Base-by-base conservation (phyloP, 2,329 filamentous ascomycete species). In the Neophaeococcomyces mojaviensis region DNA sequence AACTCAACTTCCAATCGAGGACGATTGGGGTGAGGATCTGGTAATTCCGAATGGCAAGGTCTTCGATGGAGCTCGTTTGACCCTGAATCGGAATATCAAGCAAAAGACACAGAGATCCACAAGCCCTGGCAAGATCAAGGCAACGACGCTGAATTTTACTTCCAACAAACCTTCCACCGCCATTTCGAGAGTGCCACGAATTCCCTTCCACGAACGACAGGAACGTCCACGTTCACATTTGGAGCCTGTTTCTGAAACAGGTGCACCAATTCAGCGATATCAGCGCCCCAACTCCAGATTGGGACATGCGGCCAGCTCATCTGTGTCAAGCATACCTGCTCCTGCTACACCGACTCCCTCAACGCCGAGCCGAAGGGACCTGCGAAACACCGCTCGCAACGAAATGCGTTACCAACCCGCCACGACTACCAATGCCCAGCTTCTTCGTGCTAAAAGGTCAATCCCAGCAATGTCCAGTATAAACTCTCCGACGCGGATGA, bases 161-260 rank as follows among this genome's bases (percentile, higher is more conserved):
- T 92, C 86, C 65, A 88, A 89, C 69, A 77, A n/a, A 60, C 71
- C 19, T 61, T 68, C 54, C 49, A 61, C 70, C 9, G 68, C 62
- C 16, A 61, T 66, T 36, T 92, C 88, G 28, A 82, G 88, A 47
- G 88, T 90, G 31, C 79, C 88, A 42, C 84, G 89, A 30, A 19
- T 28, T 7, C 49, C 52, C 41, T 48, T 49, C 24, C 73, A 83
- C 46, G 66, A 66, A 30, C 74, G 73, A 49, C 82, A 86, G 63
- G 84, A 87, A 59, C 76, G 84, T 44, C 78, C 82, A 4, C 78
- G 80, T 55, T 85, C 85, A 9, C 82, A 84, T 15, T 74, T 97
- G n/a, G 90, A 94, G 61, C 88, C 90, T 18, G 88, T 97, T 4
- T 94, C 88, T 32, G 90, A 97, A 67, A 88, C 82, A 54, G 88